Conservation (phyloP, 148 eudicot species). For the Diospyros lotus region DNA sequence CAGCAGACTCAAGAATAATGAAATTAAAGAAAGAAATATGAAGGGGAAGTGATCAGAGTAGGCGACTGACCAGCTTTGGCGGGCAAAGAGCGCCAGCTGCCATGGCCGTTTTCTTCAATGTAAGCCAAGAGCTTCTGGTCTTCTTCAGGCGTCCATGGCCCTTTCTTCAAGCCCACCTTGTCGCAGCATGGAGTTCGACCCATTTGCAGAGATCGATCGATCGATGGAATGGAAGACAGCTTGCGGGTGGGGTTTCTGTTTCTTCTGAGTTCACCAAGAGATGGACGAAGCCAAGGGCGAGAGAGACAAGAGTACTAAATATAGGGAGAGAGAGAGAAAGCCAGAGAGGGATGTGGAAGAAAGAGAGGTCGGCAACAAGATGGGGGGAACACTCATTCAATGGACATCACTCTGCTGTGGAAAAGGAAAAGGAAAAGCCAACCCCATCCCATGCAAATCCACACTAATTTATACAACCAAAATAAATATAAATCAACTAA, state of each 20-base stretch:
- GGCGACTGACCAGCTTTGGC: slow-evolving; percentile 58
- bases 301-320: not conserved
- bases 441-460: too few species aligned
- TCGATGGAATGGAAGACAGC: too few species aligned
- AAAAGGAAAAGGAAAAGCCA: not conserved
- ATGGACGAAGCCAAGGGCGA: not conserved
- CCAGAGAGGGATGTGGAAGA: slow-evolving; percentile 6
- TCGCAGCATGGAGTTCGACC: slow-evolving; percentile 93
- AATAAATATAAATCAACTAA: too few species aligned
- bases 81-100: slow-evolving; percentile 95
- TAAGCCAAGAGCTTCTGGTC: slow-evolving; percentile 87
- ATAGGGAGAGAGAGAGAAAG: not conserved
- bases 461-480: too few species aligned
- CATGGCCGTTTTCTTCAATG: slow-evolving; percentile 91
- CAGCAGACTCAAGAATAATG: not conserved
- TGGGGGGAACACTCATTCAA: slow-evolving; percentile 17
- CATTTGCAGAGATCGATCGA: slow-evolving; percentile 30
- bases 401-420: too few species aligned
- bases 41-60: not conserved
- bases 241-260: too few species aligned
- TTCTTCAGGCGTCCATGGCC: slow-evolving; percentile 99
- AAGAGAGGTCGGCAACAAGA: slow-evolving; percentile 33
- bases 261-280: too few species aligned
- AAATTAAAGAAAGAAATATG: not conserved
- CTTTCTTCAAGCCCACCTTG: slow-evolving; percentile 84